These are phyloP conservation scores for Zymoseptoria passerinii DNA, from an alignment of 2,329 filamentous ascomycete genomes.

Conservation along the genomic window DNA sequence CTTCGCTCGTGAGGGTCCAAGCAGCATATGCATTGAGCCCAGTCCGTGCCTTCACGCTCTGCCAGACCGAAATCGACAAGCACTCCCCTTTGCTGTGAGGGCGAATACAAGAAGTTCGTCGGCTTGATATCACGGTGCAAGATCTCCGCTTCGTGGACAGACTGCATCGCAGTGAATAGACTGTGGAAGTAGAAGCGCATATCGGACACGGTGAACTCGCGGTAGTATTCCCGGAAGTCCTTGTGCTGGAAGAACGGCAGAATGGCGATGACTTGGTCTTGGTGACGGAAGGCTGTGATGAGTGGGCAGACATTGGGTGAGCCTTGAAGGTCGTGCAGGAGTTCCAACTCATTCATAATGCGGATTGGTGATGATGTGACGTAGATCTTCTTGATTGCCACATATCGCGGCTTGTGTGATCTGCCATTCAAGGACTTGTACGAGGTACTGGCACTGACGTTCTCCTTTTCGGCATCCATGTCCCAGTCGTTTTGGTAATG, in stretches of 20 bases:
- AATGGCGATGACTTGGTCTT: constrained; percentile 90
- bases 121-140: constrained; percentile 62
- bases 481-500: constrained; percentile 84
- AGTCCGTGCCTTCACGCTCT: constrained; percentile 63
- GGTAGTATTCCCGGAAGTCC: constrained; percentile 92
- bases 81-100: constrained; percentile 69
- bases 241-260: constrained; percentile 92
- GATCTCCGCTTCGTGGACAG: constrained; percentile 76
- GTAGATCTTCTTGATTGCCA: constrained; percentile 99
- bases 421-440: constrained; percentile 11
- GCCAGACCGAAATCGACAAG: constrained; percentile 98
- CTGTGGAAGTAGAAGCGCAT: constrained; percentile 85
- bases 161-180: constrained; percentile 73
- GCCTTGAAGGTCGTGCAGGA: constrained; percentile 77
- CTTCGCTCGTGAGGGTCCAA: constrained; percentile 56
- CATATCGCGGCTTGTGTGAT: constrained; percentile 56
- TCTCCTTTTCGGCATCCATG: constrained; percentile 43
- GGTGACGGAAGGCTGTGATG: constrained; percentile 90
- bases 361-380: constrained; percentile 90
- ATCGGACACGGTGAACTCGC: constrained; percentile 75
- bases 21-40: constrained; percentile 74
- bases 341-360: constrained; percentile 92
- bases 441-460: constrained; percentile 9
- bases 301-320: constrained; percentile 84
- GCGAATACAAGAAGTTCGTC: constrained; percentile 94